phyloP scores from a whole-genome alignment of 495 filamentous ascomycete genomes.

The Filosporella fistucella region DNA sequence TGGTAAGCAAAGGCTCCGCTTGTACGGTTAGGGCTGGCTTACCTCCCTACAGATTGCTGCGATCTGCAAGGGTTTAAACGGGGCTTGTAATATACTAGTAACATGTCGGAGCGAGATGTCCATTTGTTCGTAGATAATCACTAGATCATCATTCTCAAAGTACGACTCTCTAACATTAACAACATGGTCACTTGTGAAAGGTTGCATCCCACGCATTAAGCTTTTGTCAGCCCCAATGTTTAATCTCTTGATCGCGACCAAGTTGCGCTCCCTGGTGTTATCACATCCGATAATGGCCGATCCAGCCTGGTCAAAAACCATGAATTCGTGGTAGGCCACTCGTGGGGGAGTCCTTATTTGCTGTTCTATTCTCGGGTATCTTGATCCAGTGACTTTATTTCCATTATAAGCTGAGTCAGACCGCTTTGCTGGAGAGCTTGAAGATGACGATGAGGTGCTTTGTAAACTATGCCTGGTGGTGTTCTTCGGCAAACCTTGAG shows the following conservation, averaged over 20 bases:
- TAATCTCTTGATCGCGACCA: slow-evolving; percentile 2
- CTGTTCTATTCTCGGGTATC: not conserved
- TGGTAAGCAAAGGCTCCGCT: slow-evolving; percentile 1
- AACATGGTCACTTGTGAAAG: slow-evolving; percentile 8
- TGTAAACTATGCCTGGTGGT: no score
- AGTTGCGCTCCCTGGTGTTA: slow-evolving; percentile 1
- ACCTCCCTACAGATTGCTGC: slow-evolving; percentile 14
- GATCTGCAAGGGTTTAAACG: slow-evolving; percentile 8
- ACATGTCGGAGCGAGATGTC: slow-evolving; percentile 9
- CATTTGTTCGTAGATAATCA: slow-evolving; percentile 18
- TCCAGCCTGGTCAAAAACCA: slow-evolving; percentile 6
- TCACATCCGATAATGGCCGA: slow-evolving; percentile 2
- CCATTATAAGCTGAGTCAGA: no score
- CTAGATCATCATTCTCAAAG: slow-evolving; percentile 9
- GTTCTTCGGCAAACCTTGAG: no score
- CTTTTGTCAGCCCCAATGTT: not conserved
- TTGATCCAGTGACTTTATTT: no score
- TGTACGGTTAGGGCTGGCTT: not conserved
- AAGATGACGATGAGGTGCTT: no score
- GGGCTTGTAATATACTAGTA: not conserved
- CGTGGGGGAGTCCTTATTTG: not conserved
- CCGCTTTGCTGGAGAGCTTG: no score
- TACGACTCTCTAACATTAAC: slow-evolving; percentile 14
- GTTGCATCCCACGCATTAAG: not conserved
- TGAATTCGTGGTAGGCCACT: slow-evolving; percentile 8